Evolutionary conservation across 2,329 filamentous ascomycete species (phyloP), one percentile per base, ranked within the genome.

Genomic region (Parasarocladium wereldwijsianum): DNA sequence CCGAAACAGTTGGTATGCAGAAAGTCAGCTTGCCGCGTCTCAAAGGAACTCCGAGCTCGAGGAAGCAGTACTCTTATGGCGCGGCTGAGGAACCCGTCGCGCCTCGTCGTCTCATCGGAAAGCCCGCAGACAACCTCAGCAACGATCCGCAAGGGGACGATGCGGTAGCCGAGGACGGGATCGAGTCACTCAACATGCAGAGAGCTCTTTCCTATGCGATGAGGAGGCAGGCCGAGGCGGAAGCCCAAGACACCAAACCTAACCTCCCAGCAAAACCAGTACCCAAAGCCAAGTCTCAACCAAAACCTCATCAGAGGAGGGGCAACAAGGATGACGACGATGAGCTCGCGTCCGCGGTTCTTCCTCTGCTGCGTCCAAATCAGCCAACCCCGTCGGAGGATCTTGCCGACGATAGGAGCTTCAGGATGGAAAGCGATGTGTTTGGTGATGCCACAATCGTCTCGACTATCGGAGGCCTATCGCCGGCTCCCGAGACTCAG

Each of bases 1-100:
- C n/a, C n/a, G n/a, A n/a, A n/a, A n/a, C n/a, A n/a, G n/a, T n/a
- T n/a, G n/a, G n/a, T n/a, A n/a, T n/a, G n/a, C n/a, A n/a, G n/a
- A n/a, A n/a, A n/a, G n/a, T n/a, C n/a, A n/a, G n/a, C n/a, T n/a
- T n/a, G n/a, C 44, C 46, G 1, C 12, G 28, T 4, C 33, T 51
- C 4, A 26, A 35, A 20, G 52, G 48, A 4, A 54, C 53, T 0
- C 50, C 53, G 5, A 53, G 50, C 25, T 43, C 50, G 8, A 43
- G 51, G 17, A 43, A 52, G 22, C 51, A 55, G 35, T 56, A 55
- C 33, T 45, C 50, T 2, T 57, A 57, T 38, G 53, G 53, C 19
- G 49, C 53, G 19, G 49, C 33, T n/a, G 44, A 38, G 17, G 53
- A 57, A 29, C 53, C 53, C 45, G 13, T 31, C 36, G 19, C 35